Evolutionary conservation across 192 early-diverging fungal genomes (phyloP).

Genomic region (Chytriomyces sp.): DNA sequence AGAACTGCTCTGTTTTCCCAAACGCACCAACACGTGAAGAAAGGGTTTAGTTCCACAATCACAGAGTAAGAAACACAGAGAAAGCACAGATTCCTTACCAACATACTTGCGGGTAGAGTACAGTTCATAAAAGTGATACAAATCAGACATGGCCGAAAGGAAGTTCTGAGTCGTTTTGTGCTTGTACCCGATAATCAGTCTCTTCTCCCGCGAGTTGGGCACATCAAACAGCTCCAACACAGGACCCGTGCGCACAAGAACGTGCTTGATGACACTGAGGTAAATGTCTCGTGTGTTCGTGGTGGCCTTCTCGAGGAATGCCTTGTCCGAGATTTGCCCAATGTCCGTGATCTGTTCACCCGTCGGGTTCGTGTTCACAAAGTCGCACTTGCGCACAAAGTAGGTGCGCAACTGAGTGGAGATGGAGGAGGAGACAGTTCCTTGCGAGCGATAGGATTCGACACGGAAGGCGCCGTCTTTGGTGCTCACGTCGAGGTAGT

Average conservation of each 20-base stretch:
- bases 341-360: slow-evolving; percentile 75
- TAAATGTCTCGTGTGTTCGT: slow-evolving; percentile 88
- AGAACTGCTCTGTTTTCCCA: slow-evolving; percentile 83
- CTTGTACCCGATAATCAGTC: slow-evolving; percentile 85
- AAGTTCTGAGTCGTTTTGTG: slow-evolving; percentile 92
- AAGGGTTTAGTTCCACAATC: background rate
- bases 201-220: slow-evolving; percentile 81
- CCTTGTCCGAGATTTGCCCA: slow-evolving; percentile 82
- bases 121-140: slow-evolving; percentile 98
- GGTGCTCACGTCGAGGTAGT: slow-evolving; percentile 82
- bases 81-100: slow-evolving; percentile 54
- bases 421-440: slow-evolving; percentile 85
- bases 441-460: slow-evolving; percentile 94
- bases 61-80: background rate
- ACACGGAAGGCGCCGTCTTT: slow-evolving; percentile 79
- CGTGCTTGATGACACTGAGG: slow-evolving; percentile 81
- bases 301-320: slow-evolving; percentile 93
- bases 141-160: slow-evolving; percentile 92
- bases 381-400: slow-evolving; percentile 90
- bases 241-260: slow-evolving; percentile 85
- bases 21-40: slow-evolving; percentile 29
- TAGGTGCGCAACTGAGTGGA: slow-evolving; percentile 89
- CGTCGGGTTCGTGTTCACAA: slow-evolving; percentile 82
- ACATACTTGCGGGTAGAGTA: slow-evolving; percentile 98
- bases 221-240: slow-evolving; percentile 92